A percentile compares a stretch with the other conserved stretches of the same genome.
phyloP scores from a whole-genome alignment of 768 basidiomycete species.

The Filobasidium floriforme region DNA sequence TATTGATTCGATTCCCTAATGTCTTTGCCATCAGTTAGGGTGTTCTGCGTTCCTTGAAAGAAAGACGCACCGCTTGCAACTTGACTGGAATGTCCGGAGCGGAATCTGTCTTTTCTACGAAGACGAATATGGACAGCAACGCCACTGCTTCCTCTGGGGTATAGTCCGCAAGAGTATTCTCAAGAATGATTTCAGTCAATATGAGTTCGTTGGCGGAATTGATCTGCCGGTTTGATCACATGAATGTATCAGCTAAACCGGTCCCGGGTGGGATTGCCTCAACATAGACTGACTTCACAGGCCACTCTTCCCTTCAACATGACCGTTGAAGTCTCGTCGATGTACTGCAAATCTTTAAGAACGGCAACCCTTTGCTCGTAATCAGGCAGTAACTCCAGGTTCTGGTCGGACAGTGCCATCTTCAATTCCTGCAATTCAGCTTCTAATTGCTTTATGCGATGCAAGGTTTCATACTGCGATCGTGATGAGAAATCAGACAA shows the following conservation, averaged over 20 bases:
- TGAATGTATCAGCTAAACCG: not conserved
- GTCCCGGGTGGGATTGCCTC: not conserved
- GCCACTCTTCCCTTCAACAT: constrained; percentile 93
- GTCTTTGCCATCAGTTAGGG: not conserved
- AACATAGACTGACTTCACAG: constrained; percentile 65
- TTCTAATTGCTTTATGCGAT: constrained; percentile 66
- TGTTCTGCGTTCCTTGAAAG: not conserved
- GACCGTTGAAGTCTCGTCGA: constrained; percentile 92
- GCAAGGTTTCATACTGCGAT: constrained; percentile 63
- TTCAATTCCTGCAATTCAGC: constrained; percentile 70
- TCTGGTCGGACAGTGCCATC: constrained; percentile 86
- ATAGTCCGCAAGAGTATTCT: constrained; percentile 82
- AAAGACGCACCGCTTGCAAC: constrained; percentile 49
- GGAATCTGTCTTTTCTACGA: constrained; percentile 93
- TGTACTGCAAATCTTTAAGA: constrained; percentile 80
- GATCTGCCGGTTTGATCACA: constrained; percentile 55
- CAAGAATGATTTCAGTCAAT: constrained; percentile 89
- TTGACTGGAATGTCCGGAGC: constrained; percentile 74
- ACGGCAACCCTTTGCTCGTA: constrained; percentile 91
- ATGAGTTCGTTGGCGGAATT: constrained; percentile 97
- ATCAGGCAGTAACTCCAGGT: constrained; percentile 89
- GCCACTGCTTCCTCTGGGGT: constrained; percentile 96
- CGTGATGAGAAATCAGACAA: too few relatives aligned
- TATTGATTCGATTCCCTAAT: constrained; percentile 64
- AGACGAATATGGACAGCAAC: constrained; percentile 89